Evolutionary conservation across 139 green algal genomes (phyloP), one percentile per base, ranked within the genome.

Genomic region (Ostreobium quekettii): DNA sequence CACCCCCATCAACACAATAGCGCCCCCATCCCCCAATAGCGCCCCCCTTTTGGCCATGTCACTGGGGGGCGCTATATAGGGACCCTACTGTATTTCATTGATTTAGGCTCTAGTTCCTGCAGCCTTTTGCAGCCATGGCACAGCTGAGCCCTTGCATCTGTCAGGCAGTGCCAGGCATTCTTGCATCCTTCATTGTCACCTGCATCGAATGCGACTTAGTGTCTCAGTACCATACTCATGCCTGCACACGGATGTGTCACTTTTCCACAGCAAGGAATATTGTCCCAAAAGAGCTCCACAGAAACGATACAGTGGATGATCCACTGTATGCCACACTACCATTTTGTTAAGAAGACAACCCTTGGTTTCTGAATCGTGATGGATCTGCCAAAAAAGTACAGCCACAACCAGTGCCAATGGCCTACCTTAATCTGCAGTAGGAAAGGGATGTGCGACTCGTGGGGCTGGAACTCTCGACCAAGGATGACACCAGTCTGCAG

Each of bases 381-480:
- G n/a, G n/a, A n/a, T n/a, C n/a, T n/a, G n/a, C n/a, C n/a, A n/a
- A n/a, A n/a, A n/a, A n/a, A n/a, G n/a, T n/a, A n/a, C 59, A 66
- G 59, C 59, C 46, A 2, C n/a, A 8, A 30, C 63, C 1, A 4
- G 38, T 29, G 64, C n/a, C n/a, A n/a, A n/a, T n/a, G n/a, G n/a
- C n/a, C 4, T 38, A 89, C 85, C 84, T 96, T 97, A 67, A 97
- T 69, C 71, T 98, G 92, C 64, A 98, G 83, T 60, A 97, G 72
- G 76, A 87, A 98, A 29, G 92, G 93, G 11, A 98, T 72, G 79
- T 98, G 92, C 1, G 85, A 75, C 72, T 98, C 92, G 70, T 95
- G 86, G 0, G 90, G 85, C 78, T 96, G 87, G 48, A 94, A 92
- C 2, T 47, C 49, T 1, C 83, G 67, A 0, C 81, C 82, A 62